Evolutionary conservation across 2,329 filamentous ascomycete species (phyloP).

Genomic region (Tympanopsis confertula): DNA sequence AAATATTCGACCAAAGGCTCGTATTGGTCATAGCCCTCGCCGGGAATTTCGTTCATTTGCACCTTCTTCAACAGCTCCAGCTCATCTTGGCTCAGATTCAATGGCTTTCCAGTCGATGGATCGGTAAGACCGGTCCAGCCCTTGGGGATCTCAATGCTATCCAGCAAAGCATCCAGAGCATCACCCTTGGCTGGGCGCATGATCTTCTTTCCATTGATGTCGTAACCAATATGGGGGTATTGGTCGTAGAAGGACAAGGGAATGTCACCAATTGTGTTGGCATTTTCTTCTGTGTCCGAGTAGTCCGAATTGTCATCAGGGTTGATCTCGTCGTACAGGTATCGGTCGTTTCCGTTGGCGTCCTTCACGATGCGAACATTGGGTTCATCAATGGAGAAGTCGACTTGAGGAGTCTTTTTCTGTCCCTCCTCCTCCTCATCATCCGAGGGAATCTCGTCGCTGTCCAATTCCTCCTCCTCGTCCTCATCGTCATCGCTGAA

Average conservation of each 20-base stretch:
- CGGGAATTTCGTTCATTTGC: slow-evolving; percentile 76
- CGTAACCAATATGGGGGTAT: slow-evolving; percentile 96
- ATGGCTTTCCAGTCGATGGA: slow-evolving; percentile 81
- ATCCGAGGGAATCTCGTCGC: slow-evolving; percentile 28
- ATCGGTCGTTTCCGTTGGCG: slow-evolving; percentile 81
- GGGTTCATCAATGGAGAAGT: slow-evolving; percentile 22
- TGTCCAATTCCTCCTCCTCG: slow-evolving; percentile 25
- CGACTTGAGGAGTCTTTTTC: slow-evolving; percentile 1
- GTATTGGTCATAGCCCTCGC: slow-evolving; percentile 86
- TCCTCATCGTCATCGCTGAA: slow-evolving; percentile 26
- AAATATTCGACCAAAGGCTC: slow-evolving; percentile 87
- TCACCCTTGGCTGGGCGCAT: slow-evolving; percentile 90
- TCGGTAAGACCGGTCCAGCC: slow-evolving; percentile 96
- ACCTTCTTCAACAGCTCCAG: slow-evolving; percentile 78
- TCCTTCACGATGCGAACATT: slow-evolving; percentile 57
- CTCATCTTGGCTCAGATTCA: slow-evolving; percentile 79
- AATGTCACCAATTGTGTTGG: slow-evolving; percentile 92
- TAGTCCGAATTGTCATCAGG: slow-evolving; percentile 95
- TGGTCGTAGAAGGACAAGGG: slow-evolving; percentile 91
- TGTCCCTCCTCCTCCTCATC: slow-evolving; percentile 13
- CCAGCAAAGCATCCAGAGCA: slow-evolving; percentile 81
- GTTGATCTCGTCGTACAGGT: slow-evolving; percentile 87
- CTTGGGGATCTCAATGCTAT: slow-evolving; percentile 93
- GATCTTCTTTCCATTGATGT: slow-evolving; percentile 97
- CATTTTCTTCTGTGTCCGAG: slow-evolving; percentile 65